Conservation (phyloP, 345 rosid species). For the Populus euphratica region DNA sequence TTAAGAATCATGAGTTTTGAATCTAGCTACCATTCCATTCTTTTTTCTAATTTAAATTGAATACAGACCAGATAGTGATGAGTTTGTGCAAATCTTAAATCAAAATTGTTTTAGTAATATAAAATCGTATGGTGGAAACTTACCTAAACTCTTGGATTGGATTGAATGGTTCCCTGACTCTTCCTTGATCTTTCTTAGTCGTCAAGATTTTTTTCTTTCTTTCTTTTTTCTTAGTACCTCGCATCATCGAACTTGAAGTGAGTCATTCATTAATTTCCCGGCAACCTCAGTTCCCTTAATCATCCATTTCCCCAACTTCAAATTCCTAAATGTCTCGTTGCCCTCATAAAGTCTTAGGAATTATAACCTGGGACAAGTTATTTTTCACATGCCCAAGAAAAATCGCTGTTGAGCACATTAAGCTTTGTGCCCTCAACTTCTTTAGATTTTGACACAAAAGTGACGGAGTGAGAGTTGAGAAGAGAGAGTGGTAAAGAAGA, state of each 20-base stretch:
- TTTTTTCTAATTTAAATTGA: neutral
- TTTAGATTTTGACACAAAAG: neutral
- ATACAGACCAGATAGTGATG: neutral
- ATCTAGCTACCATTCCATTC: too few relatives aligned
- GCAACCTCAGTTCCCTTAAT: conserved; percentile 13
- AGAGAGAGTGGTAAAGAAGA: conserved; percentile 2
- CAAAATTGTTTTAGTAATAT: neutral
- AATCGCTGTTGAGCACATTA: conserved; percentile 5
- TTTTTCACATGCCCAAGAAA: conserved; percentile 25
- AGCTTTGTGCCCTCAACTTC: conserved; percentile 15
- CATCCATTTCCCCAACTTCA: conserved; percentile 11
- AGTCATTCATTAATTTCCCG: neutral
- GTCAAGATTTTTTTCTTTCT: neutral
- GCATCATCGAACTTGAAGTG: neutral
- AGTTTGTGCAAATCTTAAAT: neutral
- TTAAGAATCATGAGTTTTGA: too few relatives aligned
- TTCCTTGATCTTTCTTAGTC: neutral
- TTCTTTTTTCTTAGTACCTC: neutral
- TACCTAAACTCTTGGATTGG: neutral
- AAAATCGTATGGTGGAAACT: neutral
- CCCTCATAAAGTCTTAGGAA: conserved; percentile 7
- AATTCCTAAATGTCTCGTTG: conserved; percentile 16
- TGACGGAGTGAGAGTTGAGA: neutral
- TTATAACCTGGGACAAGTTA: conserved; percentile 25
- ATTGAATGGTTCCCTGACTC: neutral